These are phyloP conservation scores for Synchytrium microbalum DNA, from an alignment of 371 early-diverging fungal species.

Conservation along the genomic window DNA sequence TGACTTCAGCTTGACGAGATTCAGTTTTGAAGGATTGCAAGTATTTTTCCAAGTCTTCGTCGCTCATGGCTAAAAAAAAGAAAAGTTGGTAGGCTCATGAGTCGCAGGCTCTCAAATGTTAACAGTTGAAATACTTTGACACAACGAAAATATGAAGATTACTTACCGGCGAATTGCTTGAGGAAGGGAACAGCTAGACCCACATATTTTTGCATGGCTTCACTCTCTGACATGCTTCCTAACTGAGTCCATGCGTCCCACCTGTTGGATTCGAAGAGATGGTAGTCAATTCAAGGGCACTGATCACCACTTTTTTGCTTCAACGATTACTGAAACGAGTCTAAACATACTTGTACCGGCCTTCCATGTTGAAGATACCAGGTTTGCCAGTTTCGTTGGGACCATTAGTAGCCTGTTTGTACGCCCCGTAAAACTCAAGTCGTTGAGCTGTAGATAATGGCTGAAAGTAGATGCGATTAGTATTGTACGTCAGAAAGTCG, in stretches of 20 bases:
- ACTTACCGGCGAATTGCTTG: not conserved
- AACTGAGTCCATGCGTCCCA: constrained; percentile 2
- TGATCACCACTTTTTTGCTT: no score
- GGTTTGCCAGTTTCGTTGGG: not conserved
- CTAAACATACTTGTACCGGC: not conserved
- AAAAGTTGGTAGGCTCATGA: not conserved
- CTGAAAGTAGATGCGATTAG: no score
- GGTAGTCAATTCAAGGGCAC: no score
- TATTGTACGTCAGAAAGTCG: no score
- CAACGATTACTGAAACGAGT: no score
- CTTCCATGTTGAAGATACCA: not conserved
- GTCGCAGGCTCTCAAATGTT: not conserved
- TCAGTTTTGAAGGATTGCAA: not conserved
- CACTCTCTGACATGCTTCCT: not conserved
- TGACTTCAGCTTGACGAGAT: not conserved
- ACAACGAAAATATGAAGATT: no score
- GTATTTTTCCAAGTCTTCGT: not conserved
- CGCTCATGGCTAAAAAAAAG: not conserved
- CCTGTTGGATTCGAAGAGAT: no score
- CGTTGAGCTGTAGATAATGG: not conserved
- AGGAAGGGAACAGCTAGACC: not conserved
- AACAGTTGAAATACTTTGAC: not conserved
- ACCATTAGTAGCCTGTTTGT: not conserved
- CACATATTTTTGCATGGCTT: not conserved
- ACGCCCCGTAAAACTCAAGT: not conserved